Percentiles rank a stretch among this genome's conserved stretches.
phyloP scores from a whole-genome alignment of 2,329 filamentous ascomycete species.

The Cordyceps cateniannulata region DNA sequence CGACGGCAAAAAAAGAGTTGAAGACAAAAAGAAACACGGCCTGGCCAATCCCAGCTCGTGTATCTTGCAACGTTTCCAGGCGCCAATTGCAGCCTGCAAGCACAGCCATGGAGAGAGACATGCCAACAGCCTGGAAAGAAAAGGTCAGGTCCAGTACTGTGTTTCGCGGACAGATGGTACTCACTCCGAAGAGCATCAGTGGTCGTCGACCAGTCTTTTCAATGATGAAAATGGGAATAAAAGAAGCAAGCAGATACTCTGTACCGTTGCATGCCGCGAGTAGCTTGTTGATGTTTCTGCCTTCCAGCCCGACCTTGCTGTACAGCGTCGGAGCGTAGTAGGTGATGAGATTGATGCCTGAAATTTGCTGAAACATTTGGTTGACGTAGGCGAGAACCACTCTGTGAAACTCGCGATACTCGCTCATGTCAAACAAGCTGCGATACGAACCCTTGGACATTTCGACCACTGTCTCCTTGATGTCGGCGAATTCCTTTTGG shows the following conservation, averaged over 20 bases:
- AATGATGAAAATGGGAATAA: constrained; percentile 54
- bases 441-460: constrained; percentile 52
- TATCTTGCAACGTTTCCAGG: too few species aligned
- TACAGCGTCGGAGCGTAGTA: constrained; percentile 59
- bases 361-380: constrained; percentile 60
- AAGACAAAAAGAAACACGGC: constrained; percentile 62
- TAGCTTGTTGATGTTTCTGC: constrained; percentile 29
- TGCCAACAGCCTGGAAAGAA: too few species aligned
- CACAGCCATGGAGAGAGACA: constrained; percentile 59
- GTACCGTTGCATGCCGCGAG: constrained; percentile 36
- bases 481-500: constrained; percentile 50
- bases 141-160: too few species aligned
- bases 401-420: constrained; percentile 52
- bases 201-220: constrained; percentile 62
- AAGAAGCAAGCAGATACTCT: constrained; percentile 56
- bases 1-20: constrained; percentile 51
- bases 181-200: constrained; percentile 63
- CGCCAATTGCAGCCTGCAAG: constrained; percentile 49
- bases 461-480: constrained; percentile 62
- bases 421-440: constrained; percentile 51
- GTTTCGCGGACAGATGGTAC: not conserved
- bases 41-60: constrained; percentile 50
- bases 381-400: constrained; percentile 55
- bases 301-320: constrained; percentile 42
- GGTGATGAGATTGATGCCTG: constrained; percentile 56